Percentiles rank a stretch among this genome's conserved stretches.
phyloP scores from a whole-genome alignment of 331 rosid genomes.

The Saraca asoca region DNA sequence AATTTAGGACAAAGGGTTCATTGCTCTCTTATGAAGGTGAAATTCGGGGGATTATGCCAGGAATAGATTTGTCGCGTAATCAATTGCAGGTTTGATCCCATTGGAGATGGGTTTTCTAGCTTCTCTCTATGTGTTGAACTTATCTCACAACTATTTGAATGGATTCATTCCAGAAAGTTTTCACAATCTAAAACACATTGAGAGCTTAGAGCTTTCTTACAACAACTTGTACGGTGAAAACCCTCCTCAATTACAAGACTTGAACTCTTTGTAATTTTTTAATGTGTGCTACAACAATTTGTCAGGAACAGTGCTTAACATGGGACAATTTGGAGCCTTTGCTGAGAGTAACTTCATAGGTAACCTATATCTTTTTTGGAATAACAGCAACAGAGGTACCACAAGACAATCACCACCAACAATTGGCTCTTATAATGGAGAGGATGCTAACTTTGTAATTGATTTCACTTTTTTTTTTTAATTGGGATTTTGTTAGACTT shows the following conservation, averaged over 20 bases:
- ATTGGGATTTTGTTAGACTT: conserved; percentile 26
- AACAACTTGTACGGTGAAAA: conserved; percentile 10
- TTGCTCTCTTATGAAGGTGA: neutral
- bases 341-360: conserved; percentile 9
- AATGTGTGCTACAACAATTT: conserved; percentile 21
- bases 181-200: neutral
- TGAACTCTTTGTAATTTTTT: neutral
- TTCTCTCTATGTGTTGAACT: neutral
- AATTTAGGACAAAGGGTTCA: neutral
- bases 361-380: neutral
- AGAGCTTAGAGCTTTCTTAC: conserved; percentile 23
- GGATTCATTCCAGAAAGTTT: conserved; percentile 13
- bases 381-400: neutral
- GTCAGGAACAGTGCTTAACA: neutral
- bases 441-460: neutral
- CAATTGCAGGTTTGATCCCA: neutral
- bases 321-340: neutral
- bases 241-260: neutral
- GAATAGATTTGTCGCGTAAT: conserved; percentile 25
- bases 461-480: conserved; percentile 11
- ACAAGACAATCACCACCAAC: neutral
- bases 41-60: neutral
- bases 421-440: neutral
- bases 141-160: neutral
- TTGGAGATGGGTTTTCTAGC: neutral